phyloP scores from a whole-genome alignment of 1,284 basidiomycete species.

The Exsudoporus floridanus region DNA sequence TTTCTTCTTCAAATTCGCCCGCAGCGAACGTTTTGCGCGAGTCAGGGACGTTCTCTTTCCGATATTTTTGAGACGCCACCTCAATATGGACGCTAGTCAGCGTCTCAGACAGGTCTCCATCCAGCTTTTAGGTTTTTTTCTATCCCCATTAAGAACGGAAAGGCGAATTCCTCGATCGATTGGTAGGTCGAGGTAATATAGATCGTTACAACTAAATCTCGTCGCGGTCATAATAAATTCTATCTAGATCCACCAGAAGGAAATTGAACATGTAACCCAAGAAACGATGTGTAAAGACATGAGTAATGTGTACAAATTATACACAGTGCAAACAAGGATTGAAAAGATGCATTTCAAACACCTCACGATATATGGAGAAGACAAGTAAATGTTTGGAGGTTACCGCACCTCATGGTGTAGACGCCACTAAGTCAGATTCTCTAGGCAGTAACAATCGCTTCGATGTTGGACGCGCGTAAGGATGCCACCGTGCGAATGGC shows the following conservation, averaged over 20 bases:
- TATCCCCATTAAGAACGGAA: not conserved
- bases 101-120: not conserved
- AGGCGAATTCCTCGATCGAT: not conserved
- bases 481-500: slow-evolving; percentile 10
- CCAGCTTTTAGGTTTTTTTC: not conserved
- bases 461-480: slow-evolving; percentile 20
- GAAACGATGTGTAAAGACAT: not conserved
- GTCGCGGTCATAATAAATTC: not conserved
- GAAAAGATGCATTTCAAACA: not conserved
- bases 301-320: not conserved
- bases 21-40: not conserved
- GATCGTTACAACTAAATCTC: not conserved
- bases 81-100: too few species aligned
- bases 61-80: not conserved
- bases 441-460: slow-evolving; percentile 20
- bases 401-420: not conserved
- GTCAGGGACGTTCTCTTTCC: not conserved
- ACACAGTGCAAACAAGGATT: not conserved
- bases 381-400: not conserved
- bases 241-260: slow-evolving; percentile 2
- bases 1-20: not conserved
- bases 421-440: slow-evolving; percentile 7
- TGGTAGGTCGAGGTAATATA: not conserved
- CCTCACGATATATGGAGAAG: not conserved
- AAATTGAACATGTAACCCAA: not conserved